Evolutionary conservation across 257 asterid genomes (phyloP).

Genomic region (Lantana camara): DNA sequence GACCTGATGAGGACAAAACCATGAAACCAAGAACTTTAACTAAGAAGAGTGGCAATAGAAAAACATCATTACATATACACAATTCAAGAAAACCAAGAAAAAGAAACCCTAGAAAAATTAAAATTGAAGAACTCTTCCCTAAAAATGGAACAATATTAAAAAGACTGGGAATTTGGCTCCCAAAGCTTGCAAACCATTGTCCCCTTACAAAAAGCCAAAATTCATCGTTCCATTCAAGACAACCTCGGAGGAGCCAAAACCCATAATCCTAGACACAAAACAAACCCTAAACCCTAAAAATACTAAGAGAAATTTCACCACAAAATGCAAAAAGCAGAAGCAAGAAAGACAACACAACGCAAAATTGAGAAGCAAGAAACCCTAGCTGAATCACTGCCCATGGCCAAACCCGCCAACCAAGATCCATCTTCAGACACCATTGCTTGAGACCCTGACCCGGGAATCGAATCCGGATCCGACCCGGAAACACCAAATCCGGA

Average conservation of each 20-base stretch:
- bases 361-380: slow-evolving; percentile 30
- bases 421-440: slow-evolving; percentile 70
- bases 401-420: slow-evolving; percentile 87
- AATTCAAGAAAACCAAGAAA: slow-evolving; percentile 24
- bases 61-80: slow-evolving; percentile 34
- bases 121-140: slow-evolving; percentile 20
- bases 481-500: slow-evolving; percentile 40
- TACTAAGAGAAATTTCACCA: slow-evolving; percentile 36
- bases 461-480: slow-evolving; percentile 28
- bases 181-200: slow-evolving; percentile 8
- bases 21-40: slow-evolving; percentile 1
- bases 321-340: slow-evolving; percentile 22
- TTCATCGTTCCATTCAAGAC: slow-evolving; percentile 24
- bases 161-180: slow-evolving; percentile 15
- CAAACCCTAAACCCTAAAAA: slow-evolving; percentile 23
- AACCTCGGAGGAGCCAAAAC: slow-evolving; percentile 28
- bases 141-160: slow-evolving; percentile 2
- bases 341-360: slow-evolving; percentile 31
- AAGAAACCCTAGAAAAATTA: too few relatives aligned
- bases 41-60: not conserved
- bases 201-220: slow-evolving; percentile 34
- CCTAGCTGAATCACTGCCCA: slow-evolving; percentile 64
- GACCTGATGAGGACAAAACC: not conserved
- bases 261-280: slow-evolving; percentile 25
- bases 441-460: slow-evolving; percentile 52